Conservation (phyloP, 2,329 filamentous ascomycete genomes). For the Claviceps sp. region DNA sequence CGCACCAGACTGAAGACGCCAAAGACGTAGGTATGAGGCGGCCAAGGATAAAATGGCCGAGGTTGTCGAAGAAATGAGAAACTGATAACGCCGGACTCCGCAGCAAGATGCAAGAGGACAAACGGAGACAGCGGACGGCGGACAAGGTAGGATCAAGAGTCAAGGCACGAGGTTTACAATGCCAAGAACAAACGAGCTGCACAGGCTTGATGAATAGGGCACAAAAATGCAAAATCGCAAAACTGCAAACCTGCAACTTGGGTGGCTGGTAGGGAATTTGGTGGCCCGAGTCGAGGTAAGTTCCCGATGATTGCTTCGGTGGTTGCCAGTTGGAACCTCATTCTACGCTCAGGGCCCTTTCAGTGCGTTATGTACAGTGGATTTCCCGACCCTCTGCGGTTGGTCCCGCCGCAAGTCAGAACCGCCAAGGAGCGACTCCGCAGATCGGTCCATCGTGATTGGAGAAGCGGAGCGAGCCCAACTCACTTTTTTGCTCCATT, state of each 20-base stretch:
- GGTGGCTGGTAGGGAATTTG: no score
- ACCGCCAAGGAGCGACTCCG: neutral
- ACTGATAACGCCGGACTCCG: slow-evolving; percentile 17
- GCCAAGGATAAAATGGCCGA: neutral
- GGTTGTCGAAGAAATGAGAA: slow-evolving; percentile 5
- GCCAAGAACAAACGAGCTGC: neutral
- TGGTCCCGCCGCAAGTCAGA: slow-evolving; percentile 3
- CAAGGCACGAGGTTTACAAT: slow-evolving; percentile 7
- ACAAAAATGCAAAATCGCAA: slow-evolving; percentile 1
- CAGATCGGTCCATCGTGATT: no score
- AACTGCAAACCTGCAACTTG: neutral
- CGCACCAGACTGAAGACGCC: neutral
- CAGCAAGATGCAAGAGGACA: slow-evolving; percentile 10
- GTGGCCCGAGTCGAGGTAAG: no score
- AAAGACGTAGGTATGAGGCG: no score
- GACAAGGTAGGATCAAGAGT: neutral
- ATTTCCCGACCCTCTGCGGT: slow-evolving; percentile 1
- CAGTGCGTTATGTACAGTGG: neutral
- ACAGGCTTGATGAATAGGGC: neutral
- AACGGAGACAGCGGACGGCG: slow-evolving; percentile 2
- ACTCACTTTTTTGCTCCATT: no score
- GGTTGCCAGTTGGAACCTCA: no score
- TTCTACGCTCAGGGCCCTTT: no score
- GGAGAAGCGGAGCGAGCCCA: no score
- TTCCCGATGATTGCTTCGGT: no score